Percentiles rank a stretch among this genome's conserved stretches.
Conservation (phyloP, 352 stramenopile species). For the Globisporangium paddicum region DNA sequence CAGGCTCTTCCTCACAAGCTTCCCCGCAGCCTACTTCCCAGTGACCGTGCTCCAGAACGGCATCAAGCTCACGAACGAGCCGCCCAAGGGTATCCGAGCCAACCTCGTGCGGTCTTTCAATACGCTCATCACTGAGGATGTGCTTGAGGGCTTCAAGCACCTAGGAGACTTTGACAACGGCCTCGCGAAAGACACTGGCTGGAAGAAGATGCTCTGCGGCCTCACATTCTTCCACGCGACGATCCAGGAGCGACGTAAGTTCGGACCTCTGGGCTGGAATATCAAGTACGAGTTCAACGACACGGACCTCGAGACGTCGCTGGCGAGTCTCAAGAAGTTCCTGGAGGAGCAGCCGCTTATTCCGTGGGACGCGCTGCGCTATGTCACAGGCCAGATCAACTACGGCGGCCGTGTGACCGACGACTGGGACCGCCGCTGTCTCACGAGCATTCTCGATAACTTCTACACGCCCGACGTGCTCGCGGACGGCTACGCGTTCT, state of each 20-base stretch:
- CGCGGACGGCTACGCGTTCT: conserved; percentile 82
- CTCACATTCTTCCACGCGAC: conserved; percentile 94
- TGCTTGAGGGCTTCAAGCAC: conserved; percentile 49
- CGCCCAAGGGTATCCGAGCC: conserved; percentile 87
- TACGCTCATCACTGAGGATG: conserved; percentile 80
- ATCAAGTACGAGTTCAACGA: conserved; percentile 97
- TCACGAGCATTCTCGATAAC: conserved; percentile 92
- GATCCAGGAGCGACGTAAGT: conserved; percentile 93
- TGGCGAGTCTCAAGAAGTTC: conserved; percentile 89
- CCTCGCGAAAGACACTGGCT: conserved; percentile 59
- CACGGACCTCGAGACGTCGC: conserved; percentile 92
- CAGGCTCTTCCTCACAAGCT: conserved; percentile 91
- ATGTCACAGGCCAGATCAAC: conserved; percentile 95
- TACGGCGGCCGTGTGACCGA: conserved; percentile 95
- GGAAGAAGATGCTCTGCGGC: conserved; percentile 87
- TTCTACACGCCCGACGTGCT: conserved; percentile 89
- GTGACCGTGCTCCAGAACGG: conserved; percentile 91
- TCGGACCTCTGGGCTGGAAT: conserved; percentile 93
- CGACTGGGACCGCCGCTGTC: conserved; percentile 91
- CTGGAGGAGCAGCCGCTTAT: conserved; percentile 88
- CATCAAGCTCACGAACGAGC: conserved; percentile 93
- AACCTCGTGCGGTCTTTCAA: conserved; percentile 89
- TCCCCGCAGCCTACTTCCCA: conserved; percentile 90
- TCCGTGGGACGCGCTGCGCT: conserved; percentile 92
- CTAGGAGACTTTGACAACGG: conserved; percentile 60